Evolutionary conservation across 1,139 yeast species (phyloP).

Genomic region (Arxiozyma heterogenica): DNA sequence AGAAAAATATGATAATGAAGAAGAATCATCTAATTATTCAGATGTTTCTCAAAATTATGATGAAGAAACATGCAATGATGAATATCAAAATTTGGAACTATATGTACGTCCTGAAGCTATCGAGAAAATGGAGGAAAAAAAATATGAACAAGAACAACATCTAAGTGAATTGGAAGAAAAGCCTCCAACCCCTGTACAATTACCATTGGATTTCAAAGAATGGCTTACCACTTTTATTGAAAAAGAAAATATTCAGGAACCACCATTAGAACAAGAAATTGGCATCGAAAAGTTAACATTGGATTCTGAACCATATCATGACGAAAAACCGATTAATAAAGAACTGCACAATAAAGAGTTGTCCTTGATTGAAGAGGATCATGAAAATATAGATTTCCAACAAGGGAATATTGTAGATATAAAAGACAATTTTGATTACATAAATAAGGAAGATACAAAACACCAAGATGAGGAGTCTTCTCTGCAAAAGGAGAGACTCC

Average conservation of each 20-base stretch:
- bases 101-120: slow-evolving; percentile 4
- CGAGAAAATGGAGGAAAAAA: slow-evolving; percentile 7
- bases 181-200: slow-evolving; percentile 9
- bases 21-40: not conserved
- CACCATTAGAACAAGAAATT: not conserved
- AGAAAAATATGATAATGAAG: not conserved
- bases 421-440: not conserved
- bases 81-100: not conserved
- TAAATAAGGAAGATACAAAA: not conserved
- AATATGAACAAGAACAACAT: slow-evolving; percentile 16
- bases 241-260: slow-evolving; percentile 6
- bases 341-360: not conserved
- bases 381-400: not conserved
- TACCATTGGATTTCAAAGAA: slow-evolving; percentile 13
- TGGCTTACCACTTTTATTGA: slow-evolving; percentile 17
- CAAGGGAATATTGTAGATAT: not conserved
- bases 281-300: not conserved
- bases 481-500: not conserved
- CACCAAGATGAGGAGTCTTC: not conserved
- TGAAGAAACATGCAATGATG: not conserved
- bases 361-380: not conserved
- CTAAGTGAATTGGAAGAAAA: slow-evolving; percentile 9
- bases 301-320: not conserved
- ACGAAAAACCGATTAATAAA: not conserved
- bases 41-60: not conserved